Evolutionary conservation across 768 basidiomycete genomes (phyloP).

Genomic region (Amanita rimosa): DNA sequence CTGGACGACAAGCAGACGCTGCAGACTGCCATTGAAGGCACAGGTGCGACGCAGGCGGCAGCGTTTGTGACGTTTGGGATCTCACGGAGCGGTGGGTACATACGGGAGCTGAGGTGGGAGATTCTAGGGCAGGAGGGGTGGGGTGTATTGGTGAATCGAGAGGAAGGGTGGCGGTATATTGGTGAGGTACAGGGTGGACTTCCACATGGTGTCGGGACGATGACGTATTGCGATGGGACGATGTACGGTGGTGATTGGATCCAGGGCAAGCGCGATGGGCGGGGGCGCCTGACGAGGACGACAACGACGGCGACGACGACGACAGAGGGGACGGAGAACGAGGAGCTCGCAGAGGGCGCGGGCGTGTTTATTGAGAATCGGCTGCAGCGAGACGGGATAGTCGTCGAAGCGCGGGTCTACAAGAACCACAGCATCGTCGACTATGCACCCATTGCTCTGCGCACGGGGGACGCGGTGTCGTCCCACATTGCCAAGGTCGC

Average conservation of each 20-base stretch:
- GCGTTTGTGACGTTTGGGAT: not conserved
- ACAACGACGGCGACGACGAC: not conserved
- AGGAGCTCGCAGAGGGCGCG: not conserved
- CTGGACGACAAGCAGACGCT: not conserved
- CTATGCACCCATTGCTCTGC: not conserved
- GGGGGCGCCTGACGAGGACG: not conserved
- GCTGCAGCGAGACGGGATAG: not conserved
- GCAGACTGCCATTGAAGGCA: not conserved
- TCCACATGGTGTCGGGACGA: not conserved
- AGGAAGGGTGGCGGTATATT: conserved; percentile 2
- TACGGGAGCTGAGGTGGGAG: not conserved
- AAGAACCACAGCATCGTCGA: not conserved
- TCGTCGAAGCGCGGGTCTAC: not conserved
- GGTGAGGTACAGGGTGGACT: not conserved
- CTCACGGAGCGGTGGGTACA: not conserved
- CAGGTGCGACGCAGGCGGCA: not conserved
- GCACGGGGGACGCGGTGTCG: not conserved
- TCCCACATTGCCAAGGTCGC: not conserved
- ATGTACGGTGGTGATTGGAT: not conserved
- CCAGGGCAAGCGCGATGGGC: not conserved
- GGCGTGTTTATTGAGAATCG: conserved; percentile 1
- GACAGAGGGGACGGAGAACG: not conserved
- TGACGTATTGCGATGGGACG: not conserved
- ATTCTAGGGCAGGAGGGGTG: not conserved
- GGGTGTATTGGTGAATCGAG: not conserved